These are phyloP conservation scores for Pyrus pyrifolia DNA, from an alignment of 306 rosid genomes.

Conservation along the genomic window DNA sequence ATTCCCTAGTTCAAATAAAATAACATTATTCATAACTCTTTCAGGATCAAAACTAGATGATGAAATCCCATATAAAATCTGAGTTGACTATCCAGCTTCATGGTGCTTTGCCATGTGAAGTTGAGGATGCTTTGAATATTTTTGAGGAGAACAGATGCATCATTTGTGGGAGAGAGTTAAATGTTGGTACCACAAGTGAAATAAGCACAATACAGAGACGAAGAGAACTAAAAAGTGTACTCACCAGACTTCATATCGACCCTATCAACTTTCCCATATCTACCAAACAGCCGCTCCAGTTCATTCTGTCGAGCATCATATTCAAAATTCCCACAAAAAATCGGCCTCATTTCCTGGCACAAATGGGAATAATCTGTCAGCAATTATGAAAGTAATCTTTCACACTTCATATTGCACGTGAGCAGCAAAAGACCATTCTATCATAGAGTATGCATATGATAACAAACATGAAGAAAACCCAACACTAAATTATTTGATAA, in stretches of 20 bases:
- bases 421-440: not conserved
- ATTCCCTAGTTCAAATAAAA: not conserved
- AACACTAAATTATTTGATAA: not conserved
- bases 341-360: constrained; percentile 73
- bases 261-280: constrained; percentile 95
- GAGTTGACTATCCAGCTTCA: not conserved
- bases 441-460: not conserved
- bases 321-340: constrained; percentile 92
- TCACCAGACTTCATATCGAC: constrained; percentile 99
- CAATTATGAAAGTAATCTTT: not conserved
- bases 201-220: not conserved
- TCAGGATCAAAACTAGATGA: not conserved
- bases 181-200: not conserved
- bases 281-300: constrained; percentile 80
- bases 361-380: not conserved
- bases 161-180: not conserved
- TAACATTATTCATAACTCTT: not conserved
- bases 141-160: not conserved
- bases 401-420: not conserved
- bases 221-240: constrained; percentile 7
- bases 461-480: not conserved
- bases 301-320: constrained; percentile 89
- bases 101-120: not conserved
- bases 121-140: not conserved
- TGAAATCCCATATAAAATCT: not conserved